Evolutionary conservation across 768 basidiomycete species (phyloP).

Genomic region (Krasilnikovozyma curviuscula): DNA sequence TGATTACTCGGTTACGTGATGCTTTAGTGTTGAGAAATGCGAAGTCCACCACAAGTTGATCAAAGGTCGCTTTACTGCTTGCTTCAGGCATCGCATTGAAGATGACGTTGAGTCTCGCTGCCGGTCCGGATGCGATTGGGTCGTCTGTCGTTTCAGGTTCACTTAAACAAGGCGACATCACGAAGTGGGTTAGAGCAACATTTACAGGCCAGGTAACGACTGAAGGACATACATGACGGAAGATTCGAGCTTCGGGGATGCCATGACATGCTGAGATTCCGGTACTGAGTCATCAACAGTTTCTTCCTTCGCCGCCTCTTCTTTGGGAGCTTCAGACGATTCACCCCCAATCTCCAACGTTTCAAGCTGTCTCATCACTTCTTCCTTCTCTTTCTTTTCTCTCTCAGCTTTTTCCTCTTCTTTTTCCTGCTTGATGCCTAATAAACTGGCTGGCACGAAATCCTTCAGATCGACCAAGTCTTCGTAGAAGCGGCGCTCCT

Average conservation of each 20-base stretch:
- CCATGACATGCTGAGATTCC: neutral
- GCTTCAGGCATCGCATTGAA: conserved; percentile 81
- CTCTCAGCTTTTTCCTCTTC: conserved; percentile 20
- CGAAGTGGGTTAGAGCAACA: no score
- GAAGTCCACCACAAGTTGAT: conserved; percentile 88
- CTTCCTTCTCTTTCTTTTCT: conserved; percentile 20
- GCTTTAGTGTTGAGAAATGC: conserved; percentile 93
- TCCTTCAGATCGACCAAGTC: conserved; percentile 79
- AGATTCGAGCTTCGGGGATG: no score
- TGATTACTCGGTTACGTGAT: conserved; percentile 72
- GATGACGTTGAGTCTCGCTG: conserved; percentile 74
- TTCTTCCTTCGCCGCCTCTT: neutral
- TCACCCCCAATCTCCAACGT: neutral
- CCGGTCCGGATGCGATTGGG: conserved; percentile 65
- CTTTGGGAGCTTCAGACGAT: neutral
- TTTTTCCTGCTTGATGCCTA: conserved; percentile 42
- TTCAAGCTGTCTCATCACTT: conserved; percentile 7
- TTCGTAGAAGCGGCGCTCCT: conserved; percentile 83
- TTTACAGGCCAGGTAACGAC: no score
- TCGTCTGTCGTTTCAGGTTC: conserved; percentile 23
- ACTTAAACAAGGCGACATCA: conserved; percentile 1
- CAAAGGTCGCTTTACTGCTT: conserved; percentile 72
- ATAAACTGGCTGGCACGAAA: conserved; percentile 68
- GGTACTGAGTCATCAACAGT: conserved; percentile 2
- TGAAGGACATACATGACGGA: conserved; percentile 2